Conservation (phyloP, 768 basidiomycete genomes). For the Lactarius hengduanensis region DNA sequence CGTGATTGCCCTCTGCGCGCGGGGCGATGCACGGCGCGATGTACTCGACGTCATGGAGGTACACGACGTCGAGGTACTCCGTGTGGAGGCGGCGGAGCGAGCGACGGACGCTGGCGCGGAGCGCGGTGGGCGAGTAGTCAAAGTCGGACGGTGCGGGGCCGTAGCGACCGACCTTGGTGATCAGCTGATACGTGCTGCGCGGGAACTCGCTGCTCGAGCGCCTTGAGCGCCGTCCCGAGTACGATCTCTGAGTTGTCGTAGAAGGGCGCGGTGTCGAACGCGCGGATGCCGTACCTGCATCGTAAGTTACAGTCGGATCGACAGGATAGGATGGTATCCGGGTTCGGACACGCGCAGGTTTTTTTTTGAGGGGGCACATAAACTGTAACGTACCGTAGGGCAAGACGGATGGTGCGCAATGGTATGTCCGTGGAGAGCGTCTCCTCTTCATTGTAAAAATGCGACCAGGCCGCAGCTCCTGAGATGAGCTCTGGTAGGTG, state of each 20-base stretch:
- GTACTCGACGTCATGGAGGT: constrained; percentile 84
- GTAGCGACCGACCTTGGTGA: constrained; percentile 86
- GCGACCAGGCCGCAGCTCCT: constrained; percentile 70
- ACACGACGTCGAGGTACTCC: constrained; percentile 74
- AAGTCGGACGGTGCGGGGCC: constrained; percentile 51
- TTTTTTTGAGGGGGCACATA: background rate
- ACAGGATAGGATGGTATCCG: too few relatives aligned
- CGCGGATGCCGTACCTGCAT: constrained; percentile 71
- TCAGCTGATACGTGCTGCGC: constrained; percentile 72
- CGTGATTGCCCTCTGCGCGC: constrained; percentile 53
- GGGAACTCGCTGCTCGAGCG: constrained; percentile 69
- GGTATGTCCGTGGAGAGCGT: constrained; percentile 56
- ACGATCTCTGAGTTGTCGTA: constrained; percentile 81
- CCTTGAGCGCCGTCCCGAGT: constrained; percentile 61
- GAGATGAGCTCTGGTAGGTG: constrained; percentile 54
- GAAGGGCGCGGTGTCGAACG: constrained; percentile 80
- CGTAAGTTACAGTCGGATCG: background rate
- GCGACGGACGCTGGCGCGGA: constrained; percentile 63
- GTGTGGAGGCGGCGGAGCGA: constrained; percentile 72
- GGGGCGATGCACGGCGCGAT: constrained; percentile 55
- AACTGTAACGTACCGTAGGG: constrained; percentile 57
- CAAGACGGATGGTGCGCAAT: constrained; percentile 66
- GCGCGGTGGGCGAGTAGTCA: constrained; percentile 67
- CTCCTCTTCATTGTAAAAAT: constrained; percentile 61
- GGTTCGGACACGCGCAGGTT: too few relatives aligned